Conservation (phyloP, 208 protist species). For the Leptomonas pyrrhocoris region DNA sequence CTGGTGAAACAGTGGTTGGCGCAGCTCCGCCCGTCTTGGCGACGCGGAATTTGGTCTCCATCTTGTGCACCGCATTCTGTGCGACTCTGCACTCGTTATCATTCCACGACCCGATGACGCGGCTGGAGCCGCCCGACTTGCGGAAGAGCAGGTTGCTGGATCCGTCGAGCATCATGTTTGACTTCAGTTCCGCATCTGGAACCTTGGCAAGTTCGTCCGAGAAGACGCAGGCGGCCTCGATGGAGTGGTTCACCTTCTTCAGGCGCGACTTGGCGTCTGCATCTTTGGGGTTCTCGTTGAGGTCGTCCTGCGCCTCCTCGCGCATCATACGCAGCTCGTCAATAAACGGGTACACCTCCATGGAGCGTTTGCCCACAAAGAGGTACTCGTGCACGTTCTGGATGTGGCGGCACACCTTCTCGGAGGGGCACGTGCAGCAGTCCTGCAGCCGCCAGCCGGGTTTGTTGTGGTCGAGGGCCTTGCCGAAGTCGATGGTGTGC, state of each 20-base stretch:
- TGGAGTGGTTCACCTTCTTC: constrained; percentile 40
- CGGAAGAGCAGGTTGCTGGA: constrained; percentile 48
- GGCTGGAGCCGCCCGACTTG: constrained; percentile 38
- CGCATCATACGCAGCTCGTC: constrained; percentile 67
- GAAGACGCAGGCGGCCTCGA: constrained; percentile 76
- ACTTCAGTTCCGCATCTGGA: constrained; percentile 57
- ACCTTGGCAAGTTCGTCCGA: constrained; percentile 68
- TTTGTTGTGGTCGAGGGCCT: constrained; percentile 49
- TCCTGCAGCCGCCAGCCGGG: constrained; percentile 65
- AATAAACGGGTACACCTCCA: constrained; percentile 80
- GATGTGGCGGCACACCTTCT: constrained; percentile 83
- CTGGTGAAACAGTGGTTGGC: neutral
- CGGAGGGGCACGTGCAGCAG: constrained; percentile 76
- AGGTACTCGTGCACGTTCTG: constrained; percentile 89
- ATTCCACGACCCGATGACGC: constrained; percentile 27
- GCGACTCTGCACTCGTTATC: constrained; percentile 22
- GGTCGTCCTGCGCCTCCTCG: constrained; percentile 52
- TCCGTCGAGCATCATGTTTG: constrained; percentile 74
- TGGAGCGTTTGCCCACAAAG: constrained; percentile 71
- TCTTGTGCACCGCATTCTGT: constrained; percentile 30
- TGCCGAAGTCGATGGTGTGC: constrained; percentile 76
- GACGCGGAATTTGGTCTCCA: constrained; percentile 24
- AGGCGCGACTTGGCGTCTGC: constrained; percentile 34
- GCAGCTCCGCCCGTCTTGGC: constrained; percentile 8
- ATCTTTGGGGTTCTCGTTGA: constrained; percentile 42